Conservation (phyloP, 108 stramenopile species). For the Tribonema minus region DNA sequence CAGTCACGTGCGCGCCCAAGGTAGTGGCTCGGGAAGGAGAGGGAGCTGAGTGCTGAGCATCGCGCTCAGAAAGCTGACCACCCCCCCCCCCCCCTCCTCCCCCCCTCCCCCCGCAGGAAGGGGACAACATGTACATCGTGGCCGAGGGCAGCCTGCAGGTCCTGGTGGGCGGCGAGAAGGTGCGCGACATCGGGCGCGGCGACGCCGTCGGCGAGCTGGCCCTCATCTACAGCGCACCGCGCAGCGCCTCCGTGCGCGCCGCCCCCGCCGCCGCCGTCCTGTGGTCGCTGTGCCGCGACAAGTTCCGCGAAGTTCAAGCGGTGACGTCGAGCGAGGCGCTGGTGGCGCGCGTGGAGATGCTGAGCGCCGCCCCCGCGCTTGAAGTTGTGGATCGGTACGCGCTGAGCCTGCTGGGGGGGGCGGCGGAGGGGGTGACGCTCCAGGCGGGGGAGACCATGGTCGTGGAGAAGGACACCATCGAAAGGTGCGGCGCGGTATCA, state of each 20-base stretch:
- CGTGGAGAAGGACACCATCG: constrained; percentile 19
- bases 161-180: constrained; percentile 40
- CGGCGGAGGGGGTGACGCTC: constrained; percentile 30
- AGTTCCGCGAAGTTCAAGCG: constrained; percentile 54
- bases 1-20: too few relatives aligned
- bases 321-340: constrained; percentile 51
- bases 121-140: constrained; percentile 57
- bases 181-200: constrained; percentile 39
- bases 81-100: too few relatives aligned
- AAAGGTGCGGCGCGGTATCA: constrained; percentile 28
- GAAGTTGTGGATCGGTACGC: constrained; percentile 36
- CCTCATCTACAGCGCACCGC: constrained; percentile 55
- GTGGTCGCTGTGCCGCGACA: constrained; percentile 45
- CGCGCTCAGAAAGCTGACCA: too few relatives aligned
- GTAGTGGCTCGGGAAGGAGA: too few relatives aligned
- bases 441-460: constrained; percentile 42
- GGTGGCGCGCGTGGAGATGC: constrained; percentile 52
- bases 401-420: constrained; percentile 41
- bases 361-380: constrained; percentile 34
- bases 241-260: constrained; percentile 52
- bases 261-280: constrained; percentile 5
- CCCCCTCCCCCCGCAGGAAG: too few relatives aligned
- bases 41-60: too few relatives aligned
- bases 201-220: constrained; percentile 54
- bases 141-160: constrained; percentile 51